phyloP scores from a whole-genome alignment of 2,329 filamentous ascomycete genomes.

The Plectosphaerella sp. region DNA sequence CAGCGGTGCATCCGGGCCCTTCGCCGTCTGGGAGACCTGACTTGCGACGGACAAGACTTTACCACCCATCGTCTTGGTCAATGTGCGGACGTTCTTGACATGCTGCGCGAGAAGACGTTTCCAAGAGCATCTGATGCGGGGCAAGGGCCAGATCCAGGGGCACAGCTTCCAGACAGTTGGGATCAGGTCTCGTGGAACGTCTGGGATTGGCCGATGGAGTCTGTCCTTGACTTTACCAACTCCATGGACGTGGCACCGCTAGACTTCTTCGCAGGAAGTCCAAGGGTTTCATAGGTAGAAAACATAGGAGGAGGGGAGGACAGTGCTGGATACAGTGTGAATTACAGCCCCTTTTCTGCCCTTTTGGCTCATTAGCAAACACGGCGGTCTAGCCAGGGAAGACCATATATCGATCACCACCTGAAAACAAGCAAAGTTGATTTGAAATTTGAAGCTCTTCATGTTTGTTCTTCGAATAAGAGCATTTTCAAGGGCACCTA shows the following conservation, averaged over 20 bases:
- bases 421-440: too few species aligned
- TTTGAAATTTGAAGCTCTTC: too few species aligned
- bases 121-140: conserved; percentile 1
- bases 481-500: too few species aligned
- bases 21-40: conserved; percentile 3
- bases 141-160: not conserved
- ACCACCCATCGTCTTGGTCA: conserved; percentile 6
- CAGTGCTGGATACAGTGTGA: too few species aligned
- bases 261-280: conserved; percentile 8
- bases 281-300: too few species aligned
- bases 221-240: conserved; percentile 17
- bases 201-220: conserved; percentile 21
- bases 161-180: conserved; percentile 10
- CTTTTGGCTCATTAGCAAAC: too few species aligned
- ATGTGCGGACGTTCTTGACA: conserved; percentile 16
- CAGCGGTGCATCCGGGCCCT: conserved; percentile 11
- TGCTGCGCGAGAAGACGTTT: conserved; percentile 14
- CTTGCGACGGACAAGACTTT: conserved; percentile 9
- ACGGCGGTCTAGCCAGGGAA: too few species aligned
- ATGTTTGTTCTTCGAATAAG: too few species aligned
- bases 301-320: too few species aligned
- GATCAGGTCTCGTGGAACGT: conserved; percentile 16
- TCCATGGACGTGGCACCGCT: conserved; percentile 16
- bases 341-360: too few species aligned
- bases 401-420: too few species aligned